phyloP scores from a whole-genome alignment of 768 basidiomycete genomes.

The Pleurotus pulmonarius region DNA sequence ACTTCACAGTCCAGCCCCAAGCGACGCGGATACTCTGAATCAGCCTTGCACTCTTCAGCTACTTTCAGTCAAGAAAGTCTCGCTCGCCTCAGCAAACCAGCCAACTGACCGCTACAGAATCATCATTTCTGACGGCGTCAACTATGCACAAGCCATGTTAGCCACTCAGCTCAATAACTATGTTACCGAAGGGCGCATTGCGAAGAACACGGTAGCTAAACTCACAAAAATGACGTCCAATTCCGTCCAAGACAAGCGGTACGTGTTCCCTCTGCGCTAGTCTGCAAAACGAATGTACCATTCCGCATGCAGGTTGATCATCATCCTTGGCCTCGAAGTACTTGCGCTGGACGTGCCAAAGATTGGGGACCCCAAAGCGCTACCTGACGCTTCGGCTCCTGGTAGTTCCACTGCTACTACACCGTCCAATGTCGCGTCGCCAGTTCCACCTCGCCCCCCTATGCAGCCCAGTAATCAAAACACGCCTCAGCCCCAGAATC shows the following conservation, averaged over 20 bases:
- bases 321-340: conserved; percentile 66
- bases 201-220: conserved; percentile 64
- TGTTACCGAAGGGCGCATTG: conserved; percentile 59
- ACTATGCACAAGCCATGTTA: conserved; percentile 92
- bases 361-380: conserved; percentile 58
- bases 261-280: conserved; percentile 19
- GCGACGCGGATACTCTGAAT: conserved; percentile 40
- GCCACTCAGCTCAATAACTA: conserved; percentile 85
- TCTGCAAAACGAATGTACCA: neutral
- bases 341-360: conserved; percentile 56
- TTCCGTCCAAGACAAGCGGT: conserved; percentile 82
- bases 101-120: conserved; percentile 62
- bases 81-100: conserved; percentile 25
- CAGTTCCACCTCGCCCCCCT: conserved; percentile 12
- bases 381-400: conserved; percentile 24
- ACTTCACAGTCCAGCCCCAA: conserved; percentile 41
- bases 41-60: conserved; percentile 64
- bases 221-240: conserved; percentile 81
- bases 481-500: conserved; percentile 5
- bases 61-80: conserved; percentile 80
- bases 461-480: conserved; percentile 12
- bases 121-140: conserved; percentile 85
- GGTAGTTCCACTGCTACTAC: conserved; percentile 22
- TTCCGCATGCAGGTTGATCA: conserved; percentile 57
- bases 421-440: conserved; percentile 20